Evolutionary conservation across 768 basidiomycete genomes (phyloP).

Genomic region (Russula vinacea): DNA sequence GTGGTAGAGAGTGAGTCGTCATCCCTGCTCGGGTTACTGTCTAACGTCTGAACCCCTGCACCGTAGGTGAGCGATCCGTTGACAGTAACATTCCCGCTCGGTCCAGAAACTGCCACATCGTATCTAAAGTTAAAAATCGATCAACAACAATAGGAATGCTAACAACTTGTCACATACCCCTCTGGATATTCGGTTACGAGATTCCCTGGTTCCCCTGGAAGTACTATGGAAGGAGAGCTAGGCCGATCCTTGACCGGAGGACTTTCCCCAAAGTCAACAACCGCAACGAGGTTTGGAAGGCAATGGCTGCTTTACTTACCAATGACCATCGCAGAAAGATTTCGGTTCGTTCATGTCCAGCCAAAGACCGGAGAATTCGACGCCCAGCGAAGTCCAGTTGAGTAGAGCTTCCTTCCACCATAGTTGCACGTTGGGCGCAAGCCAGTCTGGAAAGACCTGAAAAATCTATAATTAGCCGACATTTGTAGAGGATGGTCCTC

Average conservation of each 20-base stretch:
- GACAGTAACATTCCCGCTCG: slow-evolving; percentile 72
- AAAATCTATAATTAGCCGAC: background rate
- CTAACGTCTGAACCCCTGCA: slow-evolving; percentile 28
- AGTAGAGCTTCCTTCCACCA: slow-evolving; percentile 61
- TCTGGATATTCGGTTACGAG: slow-evolving; percentile 61
- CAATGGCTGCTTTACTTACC: background rate
- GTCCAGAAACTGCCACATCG: slow-evolving; percentile 56
- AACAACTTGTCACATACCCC: slow-evolving; percentile 43
- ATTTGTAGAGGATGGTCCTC: background rate
- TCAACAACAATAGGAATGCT: background rate
- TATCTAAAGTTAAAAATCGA: slow-evolving; percentile 44
- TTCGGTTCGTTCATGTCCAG: slow-evolving; percentile 66
- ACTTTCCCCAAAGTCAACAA: slow-evolving; percentile 35
- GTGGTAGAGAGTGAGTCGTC: slow-evolving; percentile 33
- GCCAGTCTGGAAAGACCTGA: slow-evolving; percentile 63
- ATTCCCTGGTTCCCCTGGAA: slow-evolving; percentile 57
- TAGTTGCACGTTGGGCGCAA: slow-evolving; percentile 47
- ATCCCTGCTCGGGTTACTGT: background rate
- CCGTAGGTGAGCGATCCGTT: slow-evolving; percentile 60
- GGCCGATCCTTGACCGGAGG: slow-evolving; percentile 56
- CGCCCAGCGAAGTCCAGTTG: slow-evolving; percentile 52
- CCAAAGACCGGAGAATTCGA: slow-evolving; percentile 68
- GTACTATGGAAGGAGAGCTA: slow-evolving; percentile 50
- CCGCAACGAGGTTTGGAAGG: slow-evolving; percentile 1
- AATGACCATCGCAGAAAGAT: slow-evolving; percentile 60